These are phyloP conservation scores for Xylariaceae sp. DNA, from an alignment of 2,329 filamentous ascomycete genomes.

Conservation along the genomic window DNA sequence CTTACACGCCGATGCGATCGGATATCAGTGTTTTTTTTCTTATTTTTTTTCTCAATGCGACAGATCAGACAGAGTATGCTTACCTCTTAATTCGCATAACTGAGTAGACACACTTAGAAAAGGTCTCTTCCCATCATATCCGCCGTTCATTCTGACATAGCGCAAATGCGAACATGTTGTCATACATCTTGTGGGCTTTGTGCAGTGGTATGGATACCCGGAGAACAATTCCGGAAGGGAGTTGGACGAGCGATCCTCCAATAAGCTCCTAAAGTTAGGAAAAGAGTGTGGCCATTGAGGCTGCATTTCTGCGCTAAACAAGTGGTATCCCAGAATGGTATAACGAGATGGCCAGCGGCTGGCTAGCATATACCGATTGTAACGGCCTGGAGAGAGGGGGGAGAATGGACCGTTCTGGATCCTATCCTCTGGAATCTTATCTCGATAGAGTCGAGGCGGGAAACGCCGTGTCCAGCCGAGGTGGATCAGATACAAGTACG, in stretches of 20 bases:
- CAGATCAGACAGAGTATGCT: neutral
- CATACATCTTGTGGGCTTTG: too few relatives aligned
- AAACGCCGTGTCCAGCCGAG: slow-evolving; percentile 5
- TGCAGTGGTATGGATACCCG: too few relatives aligned
- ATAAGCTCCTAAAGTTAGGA: slow-evolving; percentile 1
- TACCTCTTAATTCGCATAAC: too few relatives aligned
- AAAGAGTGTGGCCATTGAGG: neutral
- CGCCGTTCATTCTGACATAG: neutral
- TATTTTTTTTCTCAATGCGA: neutral
- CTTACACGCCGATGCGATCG: neutral
- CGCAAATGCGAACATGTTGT: neutral
- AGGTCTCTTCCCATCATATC: neutral
- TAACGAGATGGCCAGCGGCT: slow-evolving; percentile 3
- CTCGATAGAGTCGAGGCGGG: too few relatives aligned
- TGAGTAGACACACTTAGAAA: too few relatives aligned
- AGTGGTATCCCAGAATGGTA: slow-evolving; percentile 15
- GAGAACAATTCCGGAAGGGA: too few relatives aligned
- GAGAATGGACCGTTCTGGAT: slow-evolving; percentile 16
- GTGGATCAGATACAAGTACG: slow-evolving; percentile 10
- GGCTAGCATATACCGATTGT: slow-evolving; percentile 6
- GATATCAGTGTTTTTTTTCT: neutral
- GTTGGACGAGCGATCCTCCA: slow-evolving; percentile 8
- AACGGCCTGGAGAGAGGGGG: neutral
- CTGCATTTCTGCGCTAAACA: slow-evolving; percentile 10
- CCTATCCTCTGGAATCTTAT: too few relatives aligned